Evolutionary conservation across 1,284 basidiomycete species (phyloP).

Genomic region (Cryptococcus amylolentus): DNA sequence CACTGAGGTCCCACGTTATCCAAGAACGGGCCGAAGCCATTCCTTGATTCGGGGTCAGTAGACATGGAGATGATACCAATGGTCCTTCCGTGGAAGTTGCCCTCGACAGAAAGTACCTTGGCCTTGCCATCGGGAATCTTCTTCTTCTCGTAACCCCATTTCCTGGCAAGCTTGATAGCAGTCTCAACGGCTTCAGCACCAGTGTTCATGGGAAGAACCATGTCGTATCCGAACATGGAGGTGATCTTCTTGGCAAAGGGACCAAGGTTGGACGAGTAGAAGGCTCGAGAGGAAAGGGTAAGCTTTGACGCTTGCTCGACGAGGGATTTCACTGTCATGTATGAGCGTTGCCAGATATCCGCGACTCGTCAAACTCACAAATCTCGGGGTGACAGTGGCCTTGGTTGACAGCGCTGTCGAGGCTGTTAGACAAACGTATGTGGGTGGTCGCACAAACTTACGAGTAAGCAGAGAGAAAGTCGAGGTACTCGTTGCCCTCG

Average conservation of each 20-base stretch:
- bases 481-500: conserved; percentile 87
- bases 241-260: conserved; percentile 84
- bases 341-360: background rate
- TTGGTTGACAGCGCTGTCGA: conserved; percentile 75
- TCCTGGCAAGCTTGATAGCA: conserved; percentile 69
- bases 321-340: conserved; percentile 65
- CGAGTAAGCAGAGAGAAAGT: conserved; percentile 97
- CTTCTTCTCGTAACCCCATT: conserved; percentile 88
- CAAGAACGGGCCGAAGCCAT: conserved; percentile 87
- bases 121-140: conserved; percentile 78
- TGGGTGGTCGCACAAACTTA: conserved; percentile 53
- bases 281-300: conserved; percentile 91
- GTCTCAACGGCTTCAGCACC: conserved; percentile 98
- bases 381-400: conserved; percentile 85
- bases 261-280: conserved; percentile 91
- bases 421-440: background rate
- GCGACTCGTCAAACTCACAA: conserved; percentile 22
- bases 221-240: conserved; percentile 80
- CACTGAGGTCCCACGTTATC: conserved; percentile 71
- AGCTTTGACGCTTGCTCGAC: conserved; percentile 82
- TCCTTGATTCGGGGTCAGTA: conserved; percentile 86
- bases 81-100: conserved; percentile 96
- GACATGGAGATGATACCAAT: conserved; percentile 89
- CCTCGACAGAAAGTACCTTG: conserved; percentile 77
- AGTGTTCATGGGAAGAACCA: conserved; percentile 99